phyloP scores from a whole-genome alignment of 352 stramenopile genomes.

The Phytophthora nicotianae region DNA sequence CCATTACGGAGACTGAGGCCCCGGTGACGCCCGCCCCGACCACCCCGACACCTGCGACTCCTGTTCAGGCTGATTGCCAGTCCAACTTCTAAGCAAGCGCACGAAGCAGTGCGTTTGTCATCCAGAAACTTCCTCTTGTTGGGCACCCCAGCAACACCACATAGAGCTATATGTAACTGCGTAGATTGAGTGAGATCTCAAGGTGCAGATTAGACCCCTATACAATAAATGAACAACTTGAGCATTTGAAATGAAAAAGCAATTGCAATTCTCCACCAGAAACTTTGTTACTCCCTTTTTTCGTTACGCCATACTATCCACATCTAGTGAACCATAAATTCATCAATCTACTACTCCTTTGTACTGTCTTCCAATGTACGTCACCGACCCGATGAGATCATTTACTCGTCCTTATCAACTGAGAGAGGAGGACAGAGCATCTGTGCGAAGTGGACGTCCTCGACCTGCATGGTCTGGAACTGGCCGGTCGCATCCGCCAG shows the following conservation, averaged over 20 bases:
- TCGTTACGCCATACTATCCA: background rate
- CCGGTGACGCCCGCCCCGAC: constrained; percentile 7
- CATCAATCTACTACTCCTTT: background rate
- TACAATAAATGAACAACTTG: constrained; percentile 37
- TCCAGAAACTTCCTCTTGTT: background rate
- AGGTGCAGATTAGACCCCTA: constrained; percentile 27
- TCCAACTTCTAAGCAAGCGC: constrained; percentile 4
- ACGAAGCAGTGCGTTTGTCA: background rate
- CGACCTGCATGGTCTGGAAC: constrained; percentile 51
- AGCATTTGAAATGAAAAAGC: background rate
- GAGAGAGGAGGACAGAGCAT: constrained; percentile 53
- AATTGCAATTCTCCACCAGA: too few species aligned
- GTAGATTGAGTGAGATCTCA: constrained; percentile 30
- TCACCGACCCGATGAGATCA: constrained; percentile 16
- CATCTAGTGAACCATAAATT: background rate
- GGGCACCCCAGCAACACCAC: background rate
- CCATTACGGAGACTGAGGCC: background rate
- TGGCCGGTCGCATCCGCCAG: constrained; percentile 61
- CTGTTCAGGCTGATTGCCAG: constrained; percentile 1
- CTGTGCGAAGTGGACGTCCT: constrained; percentile 61
- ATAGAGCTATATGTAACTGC: constrained; percentile 26
- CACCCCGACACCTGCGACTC: constrained; percentile 1
- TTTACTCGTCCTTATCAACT: constrained; percentile 1
- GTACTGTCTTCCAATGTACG: background rate
- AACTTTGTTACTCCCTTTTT: background rate